Conservation (phyloP, 257 asterid genomes). For the Linaria vulgaris region DNA sequence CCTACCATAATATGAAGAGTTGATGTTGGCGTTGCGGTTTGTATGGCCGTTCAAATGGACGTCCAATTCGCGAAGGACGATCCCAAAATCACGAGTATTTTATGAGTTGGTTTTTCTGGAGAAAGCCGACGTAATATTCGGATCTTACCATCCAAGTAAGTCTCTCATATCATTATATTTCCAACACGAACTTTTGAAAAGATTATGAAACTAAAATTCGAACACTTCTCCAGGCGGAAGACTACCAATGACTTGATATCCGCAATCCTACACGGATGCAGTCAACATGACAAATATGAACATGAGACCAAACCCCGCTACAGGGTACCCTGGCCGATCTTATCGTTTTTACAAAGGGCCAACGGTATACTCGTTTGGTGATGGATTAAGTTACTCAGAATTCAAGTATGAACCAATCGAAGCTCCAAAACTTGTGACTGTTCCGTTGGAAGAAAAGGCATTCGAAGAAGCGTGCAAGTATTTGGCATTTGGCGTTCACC, state of each 20-base stretch:
- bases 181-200: too few relatives aligned
- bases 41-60: too few relatives aligned
- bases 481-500: slow-evolving; percentile 33
- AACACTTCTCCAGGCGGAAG: slow-evolving; percentile 48
- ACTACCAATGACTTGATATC: slow-evolving; percentile 79
- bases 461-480: slow-evolving; percentile 35
- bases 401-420: slow-evolving; percentile 40
- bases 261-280: slow-evolving; percentile 48
- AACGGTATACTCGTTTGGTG: slow-evolving; percentile 46
- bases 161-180: not conserved
- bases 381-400: slow-evolving; percentile 50
- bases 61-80: slow-evolving; percentile 52
- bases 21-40: too few relatives aligned
- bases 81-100: slow-evolving; percentile 56
- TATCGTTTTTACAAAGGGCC: slow-evolving; percentile 62
- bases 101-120: slow-evolving; percentile 75
- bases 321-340: slow-evolving; percentile 65
- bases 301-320: slow-evolving; percentile 62
- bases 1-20: too few relatives aligned
- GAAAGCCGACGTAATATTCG: slow-evolving; percentile 66
- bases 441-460: slow-evolving; percentile 38
- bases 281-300: slow-evolving; percentile 63
- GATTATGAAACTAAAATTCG: too few relatives aligned
- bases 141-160: slow-evolving; percentile 58
- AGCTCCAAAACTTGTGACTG: slow-evolving; percentile 44